Percentiles rank a stretch among this genome's conserved stretches.
Conservation (phyloP, 306 rosid species). For the Fragaria iinumae region DNA sequence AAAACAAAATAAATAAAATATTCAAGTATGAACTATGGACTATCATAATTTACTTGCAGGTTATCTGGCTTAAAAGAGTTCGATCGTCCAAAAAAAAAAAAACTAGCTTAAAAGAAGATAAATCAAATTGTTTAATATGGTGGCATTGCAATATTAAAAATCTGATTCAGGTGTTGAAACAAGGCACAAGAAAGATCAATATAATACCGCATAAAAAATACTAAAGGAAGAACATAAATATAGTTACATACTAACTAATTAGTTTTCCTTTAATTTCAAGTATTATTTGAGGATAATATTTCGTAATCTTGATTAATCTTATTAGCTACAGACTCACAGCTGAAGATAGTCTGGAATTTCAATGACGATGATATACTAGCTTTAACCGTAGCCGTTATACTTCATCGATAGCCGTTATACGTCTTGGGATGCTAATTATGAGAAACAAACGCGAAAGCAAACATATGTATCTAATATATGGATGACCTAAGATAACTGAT, state of each 20-base stretch:
- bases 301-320: constrained; percentile 1
- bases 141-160: neutral
- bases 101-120: neutral
- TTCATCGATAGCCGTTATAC: neutral
- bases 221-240: neutral
- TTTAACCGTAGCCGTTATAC: too few relatives aligned
- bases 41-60: neutral
- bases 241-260: neutral
- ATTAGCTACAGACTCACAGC: constrained; percentile 12
- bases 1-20: neutral
- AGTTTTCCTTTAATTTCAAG: neutral
- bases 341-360: neutral
- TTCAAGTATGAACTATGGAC: neutral
- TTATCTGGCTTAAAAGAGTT: neutral
- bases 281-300: neutral
- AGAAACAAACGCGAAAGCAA: constrained; percentile 17
- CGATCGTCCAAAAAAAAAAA: too few relatives aligned
- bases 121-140: neutral
- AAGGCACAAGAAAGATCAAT: neutral
- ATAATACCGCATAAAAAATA: neutral
- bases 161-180: neutral
- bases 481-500: constrained; percentile 39
- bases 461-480: neutral
- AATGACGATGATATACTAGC: too few relatives aligned
- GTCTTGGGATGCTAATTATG: constrained; percentile 30